Base-by-base conservation (phyloP, 495 filamentous ascomycete species). In the Talaromyces nanjingensis region DNA sequence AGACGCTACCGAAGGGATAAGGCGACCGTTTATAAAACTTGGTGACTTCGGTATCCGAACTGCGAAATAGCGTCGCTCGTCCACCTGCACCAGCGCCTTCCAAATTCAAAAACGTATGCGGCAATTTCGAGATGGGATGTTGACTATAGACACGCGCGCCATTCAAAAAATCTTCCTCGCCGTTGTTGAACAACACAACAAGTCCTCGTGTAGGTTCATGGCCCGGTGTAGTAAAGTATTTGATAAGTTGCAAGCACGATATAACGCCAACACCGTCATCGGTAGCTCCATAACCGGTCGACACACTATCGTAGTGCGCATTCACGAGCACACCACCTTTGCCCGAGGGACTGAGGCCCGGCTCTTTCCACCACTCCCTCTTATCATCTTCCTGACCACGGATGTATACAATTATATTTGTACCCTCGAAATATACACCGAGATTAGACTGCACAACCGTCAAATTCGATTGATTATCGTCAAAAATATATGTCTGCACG, bases 81-180 rank as follows among this genome's bases (percentile, higher is more conserved):
- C 94, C 93, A 18, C 94, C 94, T 37, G 93, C 94, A 54, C 94
- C 94, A 45, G 94, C 93, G 12, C 94, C 94, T 74, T 98, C 94
- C 37, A 98, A 83, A 67, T 98, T 98, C 31, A 98, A 74, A 72
- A 98, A 98, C 0, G 90, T 89, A 69, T 92, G 88, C 33, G 88
- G 81, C 67, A 92, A 88, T 25, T 81, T 83, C 1, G 88, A 83
- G 63, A 97, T 79, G 7, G 93, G 93, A 69, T 92, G 89, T 59
- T 90, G 85, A 29, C 88, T 84, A 65, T 92, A 96, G n/a, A 87
- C 92, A 65, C 88, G 84, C 45, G 94, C 92, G 4, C 94, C 94
- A 70, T 94, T 93, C 53, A 98, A 79, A 62, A 84, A 94, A 71
- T 98, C 92, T 75, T 98, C 94, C 75, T 98, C 94, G 59, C 91